phyloP scores from a whole-genome alignment of 2,329 filamentous ascomycete species.

The Pseudogymnoascus sp. region DNA sequence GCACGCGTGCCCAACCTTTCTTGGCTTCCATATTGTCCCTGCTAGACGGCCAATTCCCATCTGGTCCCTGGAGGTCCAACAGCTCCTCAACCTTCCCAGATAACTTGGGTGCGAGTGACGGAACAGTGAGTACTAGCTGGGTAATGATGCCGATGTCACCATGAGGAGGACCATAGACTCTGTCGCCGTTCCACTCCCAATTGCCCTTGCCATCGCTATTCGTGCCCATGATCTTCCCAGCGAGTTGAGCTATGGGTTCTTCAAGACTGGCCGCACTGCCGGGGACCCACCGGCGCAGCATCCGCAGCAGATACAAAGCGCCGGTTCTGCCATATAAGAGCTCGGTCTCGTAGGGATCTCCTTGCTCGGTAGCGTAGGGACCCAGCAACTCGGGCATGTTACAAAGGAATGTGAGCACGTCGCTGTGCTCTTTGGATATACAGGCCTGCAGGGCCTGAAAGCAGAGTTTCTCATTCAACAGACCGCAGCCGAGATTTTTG shows the following conservation, averaged over 20 bases:
- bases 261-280: constrained; percentile 42
- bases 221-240: constrained; percentile 49
- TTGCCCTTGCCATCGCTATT: constrained; percentile 30
- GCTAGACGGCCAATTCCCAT: constrained; percentile 51
- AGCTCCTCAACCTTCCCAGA: constrained; percentile 45
- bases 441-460: not conserved
- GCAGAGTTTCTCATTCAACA: not conserved
- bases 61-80: constrained; percentile 49
- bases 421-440: not conserved
- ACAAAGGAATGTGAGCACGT: not conserved
- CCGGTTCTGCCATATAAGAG: constrained; percentile 57
- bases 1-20: constrained; percentile 35
- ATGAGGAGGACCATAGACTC: constrained; percentile 59
- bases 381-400: not conserved
- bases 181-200: constrained; percentile 57
- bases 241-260: constrained; percentile 46
- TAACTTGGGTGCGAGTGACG: constrained; percentile 43
- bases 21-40: not conserved
- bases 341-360: not conserved
- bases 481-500: not conserved
- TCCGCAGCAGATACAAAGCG: constrained; percentile 57
- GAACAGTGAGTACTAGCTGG: constrained; percentile 47
- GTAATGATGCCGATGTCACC: constrained; percentile 62
- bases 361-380: not conserved
- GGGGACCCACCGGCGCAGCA: constrained; percentile 41